Evolutionary conservation across 257 asterid genomes (phyloP).

Genomic region (Petunia secreta): DNA sequence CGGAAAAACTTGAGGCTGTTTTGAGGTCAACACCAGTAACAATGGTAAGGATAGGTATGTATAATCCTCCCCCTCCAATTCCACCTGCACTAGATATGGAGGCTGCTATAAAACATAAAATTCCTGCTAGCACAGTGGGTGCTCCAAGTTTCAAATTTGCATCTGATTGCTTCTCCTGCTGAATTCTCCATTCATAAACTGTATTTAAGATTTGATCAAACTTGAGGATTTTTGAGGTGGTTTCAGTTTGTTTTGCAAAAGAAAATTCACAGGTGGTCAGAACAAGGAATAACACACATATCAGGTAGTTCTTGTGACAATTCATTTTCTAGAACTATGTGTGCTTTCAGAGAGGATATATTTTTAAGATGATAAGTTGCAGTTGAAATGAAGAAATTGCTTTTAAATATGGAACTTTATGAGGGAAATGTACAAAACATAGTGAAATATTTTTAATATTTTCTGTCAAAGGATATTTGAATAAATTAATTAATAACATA

Average conservation of each 20-base stretch:
- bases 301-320: background rate
- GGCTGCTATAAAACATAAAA: conserved; percentile 63
- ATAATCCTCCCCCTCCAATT: conserved; percentile 85
- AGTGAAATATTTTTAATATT: background rate
- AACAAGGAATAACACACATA: conserved; percentile 32
- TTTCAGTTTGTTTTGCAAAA: conserved; percentile 41
- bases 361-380: background rate
- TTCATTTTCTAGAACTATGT: background rate
- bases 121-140: conserved; percentile 47
- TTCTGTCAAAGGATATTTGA: too few species aligned
- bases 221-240: background rate
- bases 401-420: background rate
- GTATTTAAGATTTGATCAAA: conserved; percentile 32
- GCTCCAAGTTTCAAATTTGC: conserved; percentile 22
- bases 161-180: conserved; percentile 23
- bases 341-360: background rate
- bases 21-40: conserved; percentile 73
- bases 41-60: conserved; percentile 68
- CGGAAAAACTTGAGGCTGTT: conserved; percentile 67
- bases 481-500: too few species aligned
- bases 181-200: conserved; percentile 36
- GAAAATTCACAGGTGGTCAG: conserved; percentile 32
- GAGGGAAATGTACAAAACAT: background rate
- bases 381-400: background rate
- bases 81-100: conserved; percentile 86